Percentiles rank a stretch among this genome's conserved stretches.
Conservation (phyloP, 2,329 filamentous ascomycete genomes). For the Fusarium sublunatum region DNA sequence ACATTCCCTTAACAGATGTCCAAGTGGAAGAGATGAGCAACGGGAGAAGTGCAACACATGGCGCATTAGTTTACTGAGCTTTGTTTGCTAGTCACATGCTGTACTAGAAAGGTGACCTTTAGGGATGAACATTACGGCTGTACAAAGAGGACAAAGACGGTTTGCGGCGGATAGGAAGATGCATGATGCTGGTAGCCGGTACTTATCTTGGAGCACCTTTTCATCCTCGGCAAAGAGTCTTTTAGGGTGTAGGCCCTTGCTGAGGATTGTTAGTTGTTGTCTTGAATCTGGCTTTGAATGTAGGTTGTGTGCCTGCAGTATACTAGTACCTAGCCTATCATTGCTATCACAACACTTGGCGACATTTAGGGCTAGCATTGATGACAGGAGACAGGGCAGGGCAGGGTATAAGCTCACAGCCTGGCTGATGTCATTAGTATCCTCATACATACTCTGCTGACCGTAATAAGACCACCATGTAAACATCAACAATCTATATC, state of each 20-base stretch:
- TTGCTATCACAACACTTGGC: background rate
- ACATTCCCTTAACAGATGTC: background rate
- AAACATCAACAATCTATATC: constrained; percentile 35
- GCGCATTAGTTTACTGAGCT: background rate
- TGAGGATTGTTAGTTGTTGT: constrained; percentile 1
- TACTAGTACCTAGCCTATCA: constrained; percentile 16
- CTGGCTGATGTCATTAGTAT: constrained; percentile 24
- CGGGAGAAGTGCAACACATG: background rate
- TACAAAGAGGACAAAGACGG: no score
- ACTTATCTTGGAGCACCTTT: background rate
- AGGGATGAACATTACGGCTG: background rate
- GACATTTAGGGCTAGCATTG: constrained; percentile 13
- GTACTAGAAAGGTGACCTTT: background rate
- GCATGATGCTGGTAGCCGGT: background rate
- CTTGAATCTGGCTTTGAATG: constrained; percentile 8
- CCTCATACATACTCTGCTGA: background rate
- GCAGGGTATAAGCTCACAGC: constrained; percentile 19
- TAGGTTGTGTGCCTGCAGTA: constrained; percentile 30
- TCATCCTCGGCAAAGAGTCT: background rate
- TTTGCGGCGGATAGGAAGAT: background rate
- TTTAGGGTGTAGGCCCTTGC: background rate
- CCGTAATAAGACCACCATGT: constrained; percentile 9
- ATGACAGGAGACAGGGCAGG: constrained; percentile 14
- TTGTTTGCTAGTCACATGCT: background rate
- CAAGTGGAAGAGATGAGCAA: background rate